Evolutionary conservation across 371 early-diverging fungal species (phyloP).

Genomic region (Mortierella sp.): DNA sequence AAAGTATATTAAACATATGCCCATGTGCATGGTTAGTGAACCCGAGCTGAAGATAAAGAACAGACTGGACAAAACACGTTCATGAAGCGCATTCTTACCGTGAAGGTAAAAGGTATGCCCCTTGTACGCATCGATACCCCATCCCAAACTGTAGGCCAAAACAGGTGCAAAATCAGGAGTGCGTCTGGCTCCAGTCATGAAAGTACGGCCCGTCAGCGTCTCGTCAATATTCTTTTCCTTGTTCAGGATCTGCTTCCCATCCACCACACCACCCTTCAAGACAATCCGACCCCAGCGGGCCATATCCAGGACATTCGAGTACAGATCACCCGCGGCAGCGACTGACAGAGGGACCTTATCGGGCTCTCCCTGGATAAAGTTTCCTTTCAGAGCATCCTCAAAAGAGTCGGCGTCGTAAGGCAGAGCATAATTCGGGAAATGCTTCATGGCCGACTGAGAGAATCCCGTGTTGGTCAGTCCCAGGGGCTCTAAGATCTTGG

Average conservation of each 20-base stretch:
- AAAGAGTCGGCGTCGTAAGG: constrained; percentile 1
- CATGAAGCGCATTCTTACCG: constrained; percentile 13
- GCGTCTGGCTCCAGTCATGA: neutral
- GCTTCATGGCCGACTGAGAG: constrained; percentile 10
- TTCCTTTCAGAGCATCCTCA: constrained; percentile 17
- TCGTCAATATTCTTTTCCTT: constrained; percentile 20
- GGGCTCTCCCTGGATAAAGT: constrained; percentile 5
- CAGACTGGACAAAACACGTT: neutral
- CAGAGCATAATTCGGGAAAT: neutral
- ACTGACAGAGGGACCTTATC: constrained; percentile 11
- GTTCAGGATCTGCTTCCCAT: constrained; percentile 26
- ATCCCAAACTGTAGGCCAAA: constrained; percentile 11
- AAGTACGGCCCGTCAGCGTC: neutral
- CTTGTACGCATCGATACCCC: constrained; percentile 18
- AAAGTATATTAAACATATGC: neutral
- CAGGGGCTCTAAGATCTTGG: constrained; percentile 20
- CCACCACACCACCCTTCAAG: constrained; percentile 15
- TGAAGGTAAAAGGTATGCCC: constrained; percentile 17
- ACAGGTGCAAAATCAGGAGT: constrained; percentile 5
- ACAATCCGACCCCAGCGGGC: neutral
- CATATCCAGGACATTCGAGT: constrained; percentile 22
- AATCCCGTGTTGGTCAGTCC: constrained; percentile 19
- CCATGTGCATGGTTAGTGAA: neutral
- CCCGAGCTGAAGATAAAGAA: neutral
- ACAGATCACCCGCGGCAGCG: constrained; percentile 33